Percentiles rank a stretch among this genome's conserved stretches.
phyloP scores from a whole-genome alignment of 805 yeast genomes.

The Danielia oregonensis region DNA sequence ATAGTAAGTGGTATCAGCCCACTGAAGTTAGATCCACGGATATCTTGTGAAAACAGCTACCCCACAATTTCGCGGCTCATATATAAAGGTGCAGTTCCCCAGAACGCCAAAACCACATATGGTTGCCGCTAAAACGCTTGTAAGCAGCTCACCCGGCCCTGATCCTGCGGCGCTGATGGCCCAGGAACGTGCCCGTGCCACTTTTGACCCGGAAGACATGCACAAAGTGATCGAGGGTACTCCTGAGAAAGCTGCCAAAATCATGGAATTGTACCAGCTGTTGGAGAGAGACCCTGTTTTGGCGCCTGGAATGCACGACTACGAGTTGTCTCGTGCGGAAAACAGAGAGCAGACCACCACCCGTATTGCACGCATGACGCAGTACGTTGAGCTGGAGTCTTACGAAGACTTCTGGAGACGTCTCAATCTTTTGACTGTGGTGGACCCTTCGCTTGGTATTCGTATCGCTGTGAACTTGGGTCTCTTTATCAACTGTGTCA shows the following conservation, averaged over 20 bases:
- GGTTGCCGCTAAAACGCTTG: slow-evolving; percentile 19
- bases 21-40: too few species aligned
- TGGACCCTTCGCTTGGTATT: slow-evolving; percentile 37
- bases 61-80: slow-evolving; percentile 8
- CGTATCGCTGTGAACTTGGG: slow-evolving; percentile 39
- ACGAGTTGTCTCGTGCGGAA: slow-evolving; percentile 28
- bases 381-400: slow-evolving; percentile 32
- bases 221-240: slow-evolving; percentile 41
- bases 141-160: slow-evolving; percentile 25
- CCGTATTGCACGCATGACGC: slow-evolving; percentile 34
- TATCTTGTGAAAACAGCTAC: too few species aligned
- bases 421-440: slow-evolving; percentile 33
- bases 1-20: too few species aligned
- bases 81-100: too few species aligned
- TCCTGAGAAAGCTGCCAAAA: slow-evolving; percentile 27
- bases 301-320: slow-evolving; percentile 26
- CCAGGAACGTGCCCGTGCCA: slow-evolving; percentile 29
- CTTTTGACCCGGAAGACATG: slow-evolving; percentile 36
- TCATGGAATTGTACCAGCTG: slow-evolving; percentile 27
- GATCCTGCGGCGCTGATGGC: slow-evolving; percentile 29
- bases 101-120: too few species aligned
- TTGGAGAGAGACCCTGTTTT: slow-evolving; percentile 39
- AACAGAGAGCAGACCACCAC: slow-evolving; percentile 30
- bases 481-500: slow-evolving; percentile 35
- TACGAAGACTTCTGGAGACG: slow-evolving; percentile 30